Conservation (phyloP, 495 filamentous ascomycete species). For the Penicillium samsonianum region DNA sequence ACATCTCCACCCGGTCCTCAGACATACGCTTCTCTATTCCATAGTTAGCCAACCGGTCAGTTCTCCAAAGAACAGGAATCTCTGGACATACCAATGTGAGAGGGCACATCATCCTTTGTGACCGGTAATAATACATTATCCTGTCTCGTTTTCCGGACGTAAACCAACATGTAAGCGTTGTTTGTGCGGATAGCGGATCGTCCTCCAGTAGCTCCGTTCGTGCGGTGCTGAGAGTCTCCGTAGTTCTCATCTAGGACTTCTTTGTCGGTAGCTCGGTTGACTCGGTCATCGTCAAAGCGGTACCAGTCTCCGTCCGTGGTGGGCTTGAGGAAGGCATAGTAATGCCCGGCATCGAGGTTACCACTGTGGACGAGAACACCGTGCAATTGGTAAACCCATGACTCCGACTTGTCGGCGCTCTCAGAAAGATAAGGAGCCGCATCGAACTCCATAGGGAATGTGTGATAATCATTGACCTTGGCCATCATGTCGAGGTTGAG, state of each 20-base stretch:
- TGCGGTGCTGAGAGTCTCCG: constrained; percentile 77
- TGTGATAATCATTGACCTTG: constrained; percentile 98
- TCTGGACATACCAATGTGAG: constrained; percentile 69
- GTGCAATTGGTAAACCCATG: constrained; percentile 89
- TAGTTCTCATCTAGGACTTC: constrained; percentile 97
- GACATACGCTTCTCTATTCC: constrained; percentile 64
- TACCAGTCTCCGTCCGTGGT: constrained; percentile 91
- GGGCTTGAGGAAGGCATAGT: constrained; percentile 96
- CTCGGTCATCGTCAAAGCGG: constrained; percentile 95
- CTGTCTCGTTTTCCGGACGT: constrained; percentile 81
- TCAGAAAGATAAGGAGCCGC: constrained; percentile 83
- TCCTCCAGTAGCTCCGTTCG: constrained; percentile 58
- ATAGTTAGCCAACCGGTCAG: constrained; percentile 6
- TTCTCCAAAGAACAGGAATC: not conserved
- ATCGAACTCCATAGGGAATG: constrained; percentile 93
- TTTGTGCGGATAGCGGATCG: constrained; percentile 67
- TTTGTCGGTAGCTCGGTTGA: constrained; percentile 86
- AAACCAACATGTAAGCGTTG: constrained; percentile 98
- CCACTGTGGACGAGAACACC: constrained; percentile 96
- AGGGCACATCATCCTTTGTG: constrained; percentile 71
- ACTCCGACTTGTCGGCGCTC: constrained; percentile 82
- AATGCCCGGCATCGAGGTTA: constrained; percentile 97
- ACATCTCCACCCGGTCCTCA: constrained; percentile 74
- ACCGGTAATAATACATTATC: constrained; percentile 79
- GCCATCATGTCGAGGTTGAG: constrained; percentile 94